These are phyloP conservation scores for Phytophthora sansomeana DNA, from an alignment of 352 stramenopile genomes.

Conservation along the genomic window DNA sequence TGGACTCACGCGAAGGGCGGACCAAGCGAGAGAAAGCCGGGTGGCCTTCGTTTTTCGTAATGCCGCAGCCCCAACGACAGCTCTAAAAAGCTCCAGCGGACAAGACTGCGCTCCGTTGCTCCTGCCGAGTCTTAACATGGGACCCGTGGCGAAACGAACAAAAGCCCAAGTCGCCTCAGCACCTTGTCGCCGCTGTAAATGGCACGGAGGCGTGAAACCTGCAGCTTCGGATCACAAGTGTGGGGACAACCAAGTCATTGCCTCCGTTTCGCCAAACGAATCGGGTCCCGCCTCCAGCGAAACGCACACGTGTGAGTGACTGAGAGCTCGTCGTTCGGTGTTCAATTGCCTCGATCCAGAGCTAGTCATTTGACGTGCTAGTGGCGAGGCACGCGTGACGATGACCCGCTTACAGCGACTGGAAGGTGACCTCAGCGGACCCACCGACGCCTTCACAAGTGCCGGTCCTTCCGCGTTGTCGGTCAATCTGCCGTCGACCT, in stretches of 20 bases:
- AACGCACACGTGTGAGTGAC: constrained; percentile 21
- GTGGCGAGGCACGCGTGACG: background rate
- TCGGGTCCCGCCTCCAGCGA: constrained; percentile 10
- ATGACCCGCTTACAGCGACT: constrained; percentile 34
- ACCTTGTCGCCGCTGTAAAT: constrained; percentile 31
- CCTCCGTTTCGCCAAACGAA: constrained; percentile 30
- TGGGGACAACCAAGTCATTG: constrained; percentile 18
- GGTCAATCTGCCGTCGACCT: constrained; percentile 66
- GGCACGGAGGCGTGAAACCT: constrained; percentile 11
- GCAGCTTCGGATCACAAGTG: constrained; percentile 17
- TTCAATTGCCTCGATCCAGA: constrained; percentile 12
- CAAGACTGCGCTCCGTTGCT: constrained; percentile 34
- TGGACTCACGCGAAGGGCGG: constrained; percentile 19
- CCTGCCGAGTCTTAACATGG: constrained; percentile 32
- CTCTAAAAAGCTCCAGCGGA: constrained; percentile 32
- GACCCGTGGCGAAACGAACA: constrained; percentile 27
- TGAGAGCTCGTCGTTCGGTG: constrained; percentile 8
- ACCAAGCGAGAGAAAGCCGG: constrained; percentile 36
- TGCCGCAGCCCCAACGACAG: constrained; percentile 13
- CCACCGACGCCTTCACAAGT: constrained; percentile 5
- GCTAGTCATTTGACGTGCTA: constrained; percentile 3
- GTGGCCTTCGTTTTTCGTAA: constrained; percentile 12
- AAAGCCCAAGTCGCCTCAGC: constrained; percentile 5
- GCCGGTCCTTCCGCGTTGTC: constrained; percentile 11
- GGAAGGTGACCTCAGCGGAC: constrained; percentile 12